phyloP scores from a whole-genome alignment of 176 grass and related monocot genomes.

The Ampelocalamus luodianensis region DNA sequence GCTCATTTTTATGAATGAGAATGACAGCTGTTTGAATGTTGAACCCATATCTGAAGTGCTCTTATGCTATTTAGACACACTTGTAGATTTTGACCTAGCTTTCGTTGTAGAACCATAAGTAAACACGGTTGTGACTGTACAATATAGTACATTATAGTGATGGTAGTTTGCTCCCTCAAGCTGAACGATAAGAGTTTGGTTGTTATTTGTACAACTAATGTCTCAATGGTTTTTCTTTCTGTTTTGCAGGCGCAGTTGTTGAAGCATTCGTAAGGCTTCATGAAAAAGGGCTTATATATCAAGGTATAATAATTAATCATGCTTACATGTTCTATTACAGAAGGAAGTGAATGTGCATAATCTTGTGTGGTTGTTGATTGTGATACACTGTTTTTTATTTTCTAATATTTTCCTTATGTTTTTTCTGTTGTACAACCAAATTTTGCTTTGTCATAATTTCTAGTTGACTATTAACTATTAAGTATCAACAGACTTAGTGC shows the following conservation, averaged over 20 bases:
- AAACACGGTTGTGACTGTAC: background rate
- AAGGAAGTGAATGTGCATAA: constrained; percentile 7
- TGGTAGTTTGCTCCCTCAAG: background rate
- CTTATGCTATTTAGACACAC: background rate
- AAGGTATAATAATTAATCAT: constrained; percentile 63
- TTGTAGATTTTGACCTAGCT: constrained; percentile 12
- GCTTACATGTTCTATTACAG: constrained; percentile 22
- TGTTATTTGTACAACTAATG: constrained; percentile 28
- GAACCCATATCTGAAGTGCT: constrained; percentile 31
- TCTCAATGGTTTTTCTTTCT: constrained; percentile 40
- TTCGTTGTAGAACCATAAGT: constrained; percentile 22
- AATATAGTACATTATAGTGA: background rate
- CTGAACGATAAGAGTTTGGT: background rate
- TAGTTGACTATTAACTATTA: constrained; percentile 9
- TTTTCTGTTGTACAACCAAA: background rate
- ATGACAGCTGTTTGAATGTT: background rate
- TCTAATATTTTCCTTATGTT: background rate
- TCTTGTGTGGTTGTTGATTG: constrained; percentile 26
- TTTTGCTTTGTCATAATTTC: constrained; percentile 26
- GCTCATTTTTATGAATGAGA: background rate
- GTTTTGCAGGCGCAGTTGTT: constrained; percentile 81
- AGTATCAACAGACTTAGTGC: constrained; percentile 27
- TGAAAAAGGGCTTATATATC: constrained; percentile 96
- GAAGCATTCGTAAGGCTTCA: constrained; percentile 96
- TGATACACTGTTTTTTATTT: background rate